Conservation (phyloP, 805 yeast species). For the Candida fluviatilis region DNA sequence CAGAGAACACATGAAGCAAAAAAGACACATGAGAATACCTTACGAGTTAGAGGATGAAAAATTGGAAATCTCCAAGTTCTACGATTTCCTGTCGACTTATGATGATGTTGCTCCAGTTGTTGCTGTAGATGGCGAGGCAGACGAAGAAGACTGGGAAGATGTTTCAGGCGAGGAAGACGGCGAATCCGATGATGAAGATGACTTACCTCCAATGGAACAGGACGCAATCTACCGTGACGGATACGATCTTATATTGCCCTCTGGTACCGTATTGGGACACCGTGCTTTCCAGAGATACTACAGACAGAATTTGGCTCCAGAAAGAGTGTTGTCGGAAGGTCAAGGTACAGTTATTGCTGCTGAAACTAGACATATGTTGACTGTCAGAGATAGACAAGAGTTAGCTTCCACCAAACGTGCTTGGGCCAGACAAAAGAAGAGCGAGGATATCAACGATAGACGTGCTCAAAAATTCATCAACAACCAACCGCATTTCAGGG, state of each 20-base stretch:
- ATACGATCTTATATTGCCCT: constrained; percentile 37
- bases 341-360: constrained; percentile 47
- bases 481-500: constrained; percentile 68
- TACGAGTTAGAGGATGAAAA: constrained; percentile 80
- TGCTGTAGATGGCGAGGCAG: constrained; percentile 11
- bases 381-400: constrained; percentile 34
- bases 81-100: constrained; percentile 74
- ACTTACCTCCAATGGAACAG: constrained; percentile 19
- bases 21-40: constrained; percentile 86
- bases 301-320: constrained; percentile 42
- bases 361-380: constrained; percentile 49
- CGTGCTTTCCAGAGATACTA: constrained; percentile 40
- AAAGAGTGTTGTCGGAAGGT: constrained; percentile 41
- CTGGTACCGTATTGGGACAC: constrained; percentile 42
- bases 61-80: constrained; percentile 70
- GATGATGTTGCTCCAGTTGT: constrained; percentile 16
- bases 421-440: constrained; percentile 53
- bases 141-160: constrained; percentile 39
- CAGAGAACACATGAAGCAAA: constrained; percentile 81
- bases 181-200: constrained; percentile 22
- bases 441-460: constrained; percentile 49
- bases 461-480: constrained; percentile 69
- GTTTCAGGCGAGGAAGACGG: constrained; percentile 23
- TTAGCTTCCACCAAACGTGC: constrained; percentile 48
- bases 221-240: constrained; percentile 33